phyloP scores from a whole-genome alignment of 2,329 filamentous ascomycete genomes.

The Colletotrichum noveboracense region DNA sequence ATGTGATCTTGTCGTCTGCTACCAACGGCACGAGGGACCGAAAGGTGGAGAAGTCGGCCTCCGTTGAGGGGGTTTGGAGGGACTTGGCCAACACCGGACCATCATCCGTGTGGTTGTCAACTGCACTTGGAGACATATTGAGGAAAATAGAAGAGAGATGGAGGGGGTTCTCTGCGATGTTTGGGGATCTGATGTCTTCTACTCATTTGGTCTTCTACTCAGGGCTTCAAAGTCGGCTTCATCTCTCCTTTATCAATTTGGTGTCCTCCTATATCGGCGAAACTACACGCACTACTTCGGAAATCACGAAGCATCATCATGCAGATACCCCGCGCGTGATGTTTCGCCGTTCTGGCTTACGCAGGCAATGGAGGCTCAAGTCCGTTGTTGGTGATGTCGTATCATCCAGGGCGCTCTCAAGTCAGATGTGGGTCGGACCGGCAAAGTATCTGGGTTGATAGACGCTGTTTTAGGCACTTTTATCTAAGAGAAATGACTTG shows the following conservation, averaged over 20 bases:
- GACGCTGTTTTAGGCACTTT: not conserved
- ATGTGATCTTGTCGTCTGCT: conserved; percentile 23
- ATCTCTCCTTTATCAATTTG: not conserved
- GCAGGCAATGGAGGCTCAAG: not conserved
- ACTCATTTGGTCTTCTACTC: too few species aligned
- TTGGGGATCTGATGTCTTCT: not conserved
- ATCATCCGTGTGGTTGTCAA: not conserved
- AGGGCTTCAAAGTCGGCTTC: not conserved
- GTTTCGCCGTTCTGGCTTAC: not conserved
- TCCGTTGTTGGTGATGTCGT: not conserved
- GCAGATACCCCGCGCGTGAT: not conserved
- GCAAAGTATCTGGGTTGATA: not conserved
- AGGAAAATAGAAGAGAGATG: not conserved
- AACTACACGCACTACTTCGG: not conserved
- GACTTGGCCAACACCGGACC: not conserved
- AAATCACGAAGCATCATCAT: not conserved
- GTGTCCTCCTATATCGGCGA: not conserved
- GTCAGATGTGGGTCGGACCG: not conserved
- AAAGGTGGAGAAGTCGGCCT: conserved; percentile 23
- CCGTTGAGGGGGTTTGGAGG: not conserved
- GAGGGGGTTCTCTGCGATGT: not conserved
- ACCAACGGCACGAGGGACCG: conserved; percentile 27
- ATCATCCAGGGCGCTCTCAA: not conserved
- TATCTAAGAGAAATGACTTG: not conserved
- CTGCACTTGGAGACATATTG: not conserved